A percentile compares a stretch with the other conserved stretches of the same genome.
Conservation (phyloP, 768 basidiomycete genomes). For the Tephrocybe sp. region DNA sequence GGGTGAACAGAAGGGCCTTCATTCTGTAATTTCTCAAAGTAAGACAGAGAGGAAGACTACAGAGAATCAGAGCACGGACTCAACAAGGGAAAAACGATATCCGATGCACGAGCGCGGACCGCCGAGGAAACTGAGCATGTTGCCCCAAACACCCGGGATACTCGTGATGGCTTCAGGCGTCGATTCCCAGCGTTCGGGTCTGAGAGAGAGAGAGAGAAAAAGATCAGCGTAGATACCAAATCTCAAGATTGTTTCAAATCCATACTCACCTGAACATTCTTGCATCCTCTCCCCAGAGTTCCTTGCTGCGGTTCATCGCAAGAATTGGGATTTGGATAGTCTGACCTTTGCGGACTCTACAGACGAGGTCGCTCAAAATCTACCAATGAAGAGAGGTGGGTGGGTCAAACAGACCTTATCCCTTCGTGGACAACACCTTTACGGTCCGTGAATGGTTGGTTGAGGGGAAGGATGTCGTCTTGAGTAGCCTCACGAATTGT, state of each 20-base stretch:
- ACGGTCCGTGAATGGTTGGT: constrained; percentile 42
- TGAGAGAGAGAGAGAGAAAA: constrained; percentile 34
- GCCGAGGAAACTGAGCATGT: constrained; percentile 61
- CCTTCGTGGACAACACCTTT: constrained; percentile 38
- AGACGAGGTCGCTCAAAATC: background rate
- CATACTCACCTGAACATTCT: constrained; percentile 51
- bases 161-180: constrained; percentile 40
- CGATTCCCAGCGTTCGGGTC: constrained; percentile 64
- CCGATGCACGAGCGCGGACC: constrained; percentile 70
- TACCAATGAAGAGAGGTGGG: background rate
- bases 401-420: constrained; percentile 30
- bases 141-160: constrained; percentile 63
- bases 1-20: constrained; percentile 45
- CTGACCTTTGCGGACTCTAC: constrained; percentile 44
- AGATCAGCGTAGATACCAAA: too few species aligned
- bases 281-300: constrained; percentile 66
- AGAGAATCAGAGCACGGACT: constrained; percentile 30
- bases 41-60: background rate
- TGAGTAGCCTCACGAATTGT: constrained; percentile 44
- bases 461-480: constrained; percentile 56
- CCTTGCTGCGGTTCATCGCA: constrained; percentile 49
- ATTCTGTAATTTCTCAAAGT: constrained; percentile 19
- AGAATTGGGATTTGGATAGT: constrained; percentile 50
- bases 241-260: too few species aligned
- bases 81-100: constrained; percentile 59